phyloP scores from a whole-genome alignment of 2,329 filamentous ascomycete species.

The Stagonosporopsis tanaceti region DNA sequence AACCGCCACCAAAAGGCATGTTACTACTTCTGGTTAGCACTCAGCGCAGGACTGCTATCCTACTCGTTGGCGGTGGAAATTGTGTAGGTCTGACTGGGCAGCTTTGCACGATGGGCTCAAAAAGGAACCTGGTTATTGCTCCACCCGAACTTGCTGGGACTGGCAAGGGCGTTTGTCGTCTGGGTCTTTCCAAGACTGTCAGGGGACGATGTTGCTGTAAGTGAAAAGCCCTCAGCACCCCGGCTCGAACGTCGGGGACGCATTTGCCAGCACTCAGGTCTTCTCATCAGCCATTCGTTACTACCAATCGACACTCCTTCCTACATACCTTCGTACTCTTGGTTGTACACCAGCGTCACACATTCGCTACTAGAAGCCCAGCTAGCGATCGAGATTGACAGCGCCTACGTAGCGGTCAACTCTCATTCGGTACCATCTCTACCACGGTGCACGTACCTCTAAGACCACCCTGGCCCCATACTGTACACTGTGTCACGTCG shows the following conservation, averaged over 20 bases:
- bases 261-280: neutral
- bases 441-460: conserved; percentile 1
- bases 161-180: neutral
- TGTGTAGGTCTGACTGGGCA: conserved; percentile 12
- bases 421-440: neutral
- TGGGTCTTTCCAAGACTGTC: conserved; percentile 1
- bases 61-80: conserved; percentile 12
- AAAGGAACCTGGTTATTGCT: conserved; percentile 6
- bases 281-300: neutral
- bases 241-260: neutral
- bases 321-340: neutral
- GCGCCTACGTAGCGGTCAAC: neutral
- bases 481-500: neutral
- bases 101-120: conserved; percentile 3
- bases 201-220: conserved; percentile 9
- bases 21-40: conserved; percentile 15
- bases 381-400: conserved; percentile 3
- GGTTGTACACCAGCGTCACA: neutral
- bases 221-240: conserved; percentile 12
- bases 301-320: neutral
- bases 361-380: neutral
- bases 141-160: conserved; percentile 8
- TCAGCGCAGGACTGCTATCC: conserved; percentile 1
- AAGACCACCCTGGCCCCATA: neutral
- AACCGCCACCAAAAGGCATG: conserved; percentile 13